phyloP scores from a whole-genome alignment of 805 yeast genomes.

The Sugiyamaella lignohabitans region DNA sequence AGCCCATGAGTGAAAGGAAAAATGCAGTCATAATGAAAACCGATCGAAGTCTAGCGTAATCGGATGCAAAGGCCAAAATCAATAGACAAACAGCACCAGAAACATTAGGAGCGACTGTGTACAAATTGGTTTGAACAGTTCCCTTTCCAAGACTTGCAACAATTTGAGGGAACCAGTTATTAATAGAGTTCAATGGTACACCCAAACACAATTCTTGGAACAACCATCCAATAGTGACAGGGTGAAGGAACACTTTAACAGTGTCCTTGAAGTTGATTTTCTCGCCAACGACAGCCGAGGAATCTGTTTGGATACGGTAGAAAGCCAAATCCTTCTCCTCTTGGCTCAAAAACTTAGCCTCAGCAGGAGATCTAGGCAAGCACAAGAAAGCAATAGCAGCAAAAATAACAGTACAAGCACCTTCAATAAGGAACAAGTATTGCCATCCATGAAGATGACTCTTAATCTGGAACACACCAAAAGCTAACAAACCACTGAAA shows the following conservation, averaged over 20 bases:
- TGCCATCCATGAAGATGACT: conserved; percentile 41
- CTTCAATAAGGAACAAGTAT: conserved; percentile 42
- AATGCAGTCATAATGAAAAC: conserved; percentile 37
- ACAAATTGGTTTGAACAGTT: conserved; percentile 62
- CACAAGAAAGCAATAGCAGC: conserved; percentile 33
- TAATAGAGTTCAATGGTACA: conserved; percentile 44
- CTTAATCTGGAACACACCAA: conserved; percentile 44
- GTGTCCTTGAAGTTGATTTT: conserved; percentile 38
- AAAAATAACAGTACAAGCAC: conserved; percentile 35
- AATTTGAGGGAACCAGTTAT: conserved; percentile 50
- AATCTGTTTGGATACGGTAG: conserved; percentile 40
- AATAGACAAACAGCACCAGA: conserved; percentile 43
- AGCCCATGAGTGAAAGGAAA: conserved; percentile 39
- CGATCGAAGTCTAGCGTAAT: conserved; percentile 36
- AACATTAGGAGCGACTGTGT: conserved; percentile 49
- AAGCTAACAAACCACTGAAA: conserved; percentile 51
- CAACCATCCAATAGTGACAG: conserved; percentile 42
- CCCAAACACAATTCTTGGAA: conserved; percentile 41
- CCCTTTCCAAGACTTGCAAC: conserved; percentile 54
- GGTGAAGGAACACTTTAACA: conserved; percentile 40
- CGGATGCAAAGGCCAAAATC: conserved; percentile 38
- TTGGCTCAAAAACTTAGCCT: conserved; percentile 35
- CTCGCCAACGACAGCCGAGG: conserved; percentile 37
- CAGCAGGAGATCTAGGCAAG: conserved; percentile 36
- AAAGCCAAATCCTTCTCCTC: conserved; percentile 44